Percentiles rank a stretch among this genome's conserved stretches.
phyloP scores from a whole-genome alignment of 768 basidiomycete genomes.

The Hypholoma sublateritium region DNA sequence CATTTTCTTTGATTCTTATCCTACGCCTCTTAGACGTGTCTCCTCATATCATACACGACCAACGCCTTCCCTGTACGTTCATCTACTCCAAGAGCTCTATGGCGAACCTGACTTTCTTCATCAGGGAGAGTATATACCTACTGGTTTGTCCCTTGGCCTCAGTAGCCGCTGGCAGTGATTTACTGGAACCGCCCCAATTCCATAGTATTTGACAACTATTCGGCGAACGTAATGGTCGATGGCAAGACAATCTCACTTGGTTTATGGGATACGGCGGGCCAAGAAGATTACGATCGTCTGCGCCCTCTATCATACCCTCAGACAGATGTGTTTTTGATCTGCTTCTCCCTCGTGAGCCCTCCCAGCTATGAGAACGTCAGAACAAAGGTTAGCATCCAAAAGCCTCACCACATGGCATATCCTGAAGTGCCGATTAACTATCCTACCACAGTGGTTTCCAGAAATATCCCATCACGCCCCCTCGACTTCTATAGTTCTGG shows the following conservation, averaged over 20 bases:
- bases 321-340: constrained; percentile 99
- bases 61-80: constrained; percentile 89
- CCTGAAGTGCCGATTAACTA: constrained; percentile 6
- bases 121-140: constrained; percentile 96
- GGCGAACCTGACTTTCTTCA: constrained; percentile 18
- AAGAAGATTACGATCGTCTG: constrained; percentile 98
- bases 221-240: constrained; percentile 98
- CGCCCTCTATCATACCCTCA: constrained; percentile 98
- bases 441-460: constrained; percentile 75
- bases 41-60: constrained; percentile 99
- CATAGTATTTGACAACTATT: constrained; percentile 98
- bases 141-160: constrained; percentile 53
- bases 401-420: constrained; percentile 6
- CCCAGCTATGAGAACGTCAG: constrained; percentile 98
- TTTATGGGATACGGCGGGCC: constrained; percentile 99
- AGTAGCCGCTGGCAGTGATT: not conserved
- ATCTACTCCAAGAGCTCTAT: constrained; percentile 3
- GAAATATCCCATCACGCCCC: constrained; percentile 98
- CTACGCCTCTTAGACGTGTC: constrained; percentile 73
- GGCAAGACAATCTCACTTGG: constrained; percentile 98
- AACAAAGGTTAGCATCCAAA: constrained; percentile 72
- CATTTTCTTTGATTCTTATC: constrained; percentile 8
- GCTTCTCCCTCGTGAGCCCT: constrained; percentile 97
- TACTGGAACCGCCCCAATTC: not conserved
- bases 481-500: constrained; percentile 87